Evolutionary conservation across 2,329 filamentous ascomycete species (phyloP), one percentile per base, ranked within the genome.

Genomic region (Trichoderma breve): DNA sequence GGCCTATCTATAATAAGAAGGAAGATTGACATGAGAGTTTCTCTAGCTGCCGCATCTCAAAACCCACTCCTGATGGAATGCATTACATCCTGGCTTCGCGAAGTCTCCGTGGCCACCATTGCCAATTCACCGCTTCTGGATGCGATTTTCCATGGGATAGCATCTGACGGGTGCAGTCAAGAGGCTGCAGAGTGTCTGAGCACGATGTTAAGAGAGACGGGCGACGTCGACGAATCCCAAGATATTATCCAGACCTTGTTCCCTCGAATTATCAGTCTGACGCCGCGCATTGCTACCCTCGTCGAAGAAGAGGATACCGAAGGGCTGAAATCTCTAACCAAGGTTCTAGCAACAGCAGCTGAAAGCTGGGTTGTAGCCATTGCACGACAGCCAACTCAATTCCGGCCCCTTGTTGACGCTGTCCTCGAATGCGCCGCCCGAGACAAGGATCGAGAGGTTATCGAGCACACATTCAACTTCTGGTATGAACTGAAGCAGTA

Each of bases 401-500:
- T 98, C 84, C 89, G 93, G 51, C 90, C 89, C 12, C 86, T 99
- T 6, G 95, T 99, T 12, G 94, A 98, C 77, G 90, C 92, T 7
- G 90, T 99, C 18, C 87, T 98, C n/a, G 95, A 98, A 83, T 97
- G 94, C 78, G 95, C 93, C 73, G 89, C 92, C 12, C 89, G 92
- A 75, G 96, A 99, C 81, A 91, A 90, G 79, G 95, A 98, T 69
- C 90, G 92, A 73, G 96, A 99, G 75, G 94, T 95, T 5, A 94
- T 99, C 74, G 93, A 94, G 69, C 90, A 96, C 77, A 99, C 97
- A 0, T 99, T 99, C 82, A 90, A 90, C 76, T 98, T 99, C 84
- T 99, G 96, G 96, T 98, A 97, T 80, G 96, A 99, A 79, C 87
- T 99, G 61, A 99, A 99, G 85, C 94, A 98, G 80, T 98, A 97